These are phyloP conservation scores for Russula griseocarnosa DNA, from an alignment of 768 basidiomycete species.

Conservation along the genomic window DNA sequence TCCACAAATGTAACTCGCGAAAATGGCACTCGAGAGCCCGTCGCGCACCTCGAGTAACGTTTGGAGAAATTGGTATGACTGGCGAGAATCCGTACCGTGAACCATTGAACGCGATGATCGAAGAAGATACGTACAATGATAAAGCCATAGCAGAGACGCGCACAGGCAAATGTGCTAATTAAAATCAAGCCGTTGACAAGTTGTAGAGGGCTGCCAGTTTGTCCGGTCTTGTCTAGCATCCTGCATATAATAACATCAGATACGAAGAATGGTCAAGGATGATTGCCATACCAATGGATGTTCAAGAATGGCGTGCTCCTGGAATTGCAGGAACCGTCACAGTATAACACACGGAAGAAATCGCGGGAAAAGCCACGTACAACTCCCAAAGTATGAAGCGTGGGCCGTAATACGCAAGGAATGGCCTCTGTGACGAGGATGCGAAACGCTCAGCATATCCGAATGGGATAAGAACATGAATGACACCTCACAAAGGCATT, in stretches of 20 bases:
- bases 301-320: slow-evolving; percentile 86
- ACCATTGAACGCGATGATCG: not conserved
- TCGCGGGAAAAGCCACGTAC: slow-evolving; percentile 36
- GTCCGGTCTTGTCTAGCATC: slow-evolving; percentile 74
- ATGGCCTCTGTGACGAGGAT: slow-evolving; percentile 45
- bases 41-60: slow-evolving; percentile 54
- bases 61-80: slow-evolving; percentile 66
- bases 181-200: slow-evolving; percentile 69
- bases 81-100: not conserved
- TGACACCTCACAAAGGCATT: slow-evolving; percentile 61
- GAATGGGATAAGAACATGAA: not conserved
- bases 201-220: slow-evolving; percentile 64
- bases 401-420: slow-evolving; percentile 72
- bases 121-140: slow-evolving; percentile 35
- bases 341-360: slow-evolving; percentile 10
- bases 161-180: slow-evolving; percentile 61
- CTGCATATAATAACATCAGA: slow-evolving; percentile 35
- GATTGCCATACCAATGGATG: slow-evolving; percentile 65
- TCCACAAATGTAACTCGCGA: slow-evolving; percentile 52
- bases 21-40: slow-evolving; percentile 45
- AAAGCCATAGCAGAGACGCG: slow-evolving; percentile 69
- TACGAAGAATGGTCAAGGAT: slow-evolving; percentile 4
- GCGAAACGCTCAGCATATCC: not conserved
- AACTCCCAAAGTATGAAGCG: slow-evolving; percentile 83
- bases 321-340: not conserved